Percentiles rank a stretch among this genome's conserved stretches.
Evolutionary conservation across 345 rosid genomes (phyloP).

Genomic region (Psidium friedrichsthalianum): DNA sequence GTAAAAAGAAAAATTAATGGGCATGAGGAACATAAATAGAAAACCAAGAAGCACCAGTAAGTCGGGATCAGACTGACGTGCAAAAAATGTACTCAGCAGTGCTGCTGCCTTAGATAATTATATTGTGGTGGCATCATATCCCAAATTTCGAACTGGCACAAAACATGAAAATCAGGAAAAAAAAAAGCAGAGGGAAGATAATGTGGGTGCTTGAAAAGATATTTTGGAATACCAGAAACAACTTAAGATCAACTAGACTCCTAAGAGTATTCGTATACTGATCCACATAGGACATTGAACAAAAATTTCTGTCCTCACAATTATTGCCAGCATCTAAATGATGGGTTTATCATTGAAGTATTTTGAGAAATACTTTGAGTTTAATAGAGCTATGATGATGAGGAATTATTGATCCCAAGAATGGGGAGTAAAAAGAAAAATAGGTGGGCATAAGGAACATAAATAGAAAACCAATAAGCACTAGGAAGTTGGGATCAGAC

Average conservation of each 20-base stretch:
- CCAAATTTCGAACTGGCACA: slow-evolving; percentile 1
- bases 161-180: neutral
- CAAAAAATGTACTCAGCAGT: slow-evolving; percentile 39
- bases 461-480: neutral
- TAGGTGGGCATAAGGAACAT: neutral
- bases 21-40: neutral
- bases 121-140: slow-evolving; percentile 34
- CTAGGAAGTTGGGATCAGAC: slow-evolving; percentile 35
- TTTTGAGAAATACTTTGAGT: neutral
- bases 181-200: neutral
- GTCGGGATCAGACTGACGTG: slow-evolving; percentile 62
- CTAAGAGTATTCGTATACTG: too few species aligned
- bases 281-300: neutral
- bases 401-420: neutral
- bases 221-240: neutral
- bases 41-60: neutral
- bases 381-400: neutral
- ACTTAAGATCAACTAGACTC: neutral
- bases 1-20: neutral
- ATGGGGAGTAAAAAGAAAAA: neutral
- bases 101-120: slow-evolving; percentile 26
- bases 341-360: neutral
- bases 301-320: neutral
- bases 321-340: neutral
- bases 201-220: neutral